phyloP scores from a whole-genome alignment of 2,329 filamentous ascomycete species.

The Colletotrichum sp. region DNA sequence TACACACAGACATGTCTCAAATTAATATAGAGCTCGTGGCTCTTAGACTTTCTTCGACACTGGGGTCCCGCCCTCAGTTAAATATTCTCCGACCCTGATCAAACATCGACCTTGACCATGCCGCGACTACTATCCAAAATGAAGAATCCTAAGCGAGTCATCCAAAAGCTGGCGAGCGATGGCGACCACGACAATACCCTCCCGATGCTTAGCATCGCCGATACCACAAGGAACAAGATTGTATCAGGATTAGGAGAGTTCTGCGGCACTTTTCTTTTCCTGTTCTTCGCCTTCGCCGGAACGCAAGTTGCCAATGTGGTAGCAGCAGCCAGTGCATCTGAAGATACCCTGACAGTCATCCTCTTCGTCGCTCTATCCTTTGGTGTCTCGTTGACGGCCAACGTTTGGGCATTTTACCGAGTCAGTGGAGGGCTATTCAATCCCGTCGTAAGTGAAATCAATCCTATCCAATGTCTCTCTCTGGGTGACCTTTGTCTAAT shows the following conservation, averaged over 20 bases:
- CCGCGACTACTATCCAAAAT: not conserved
- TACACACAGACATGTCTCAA: not conserved
- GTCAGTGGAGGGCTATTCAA: conserved; percentile 59
- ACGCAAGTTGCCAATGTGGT: conserved; percentile 37
- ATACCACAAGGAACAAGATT: conserved; percentile 35
- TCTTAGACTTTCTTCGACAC: not conserved
- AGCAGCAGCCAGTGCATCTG: not conserved
- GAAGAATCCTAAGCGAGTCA: not conserved
- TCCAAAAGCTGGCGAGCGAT: not conserved
- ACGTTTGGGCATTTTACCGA: conserved; percentile 63
- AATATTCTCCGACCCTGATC: not conserved
- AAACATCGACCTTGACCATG: not conserved
- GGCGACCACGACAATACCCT: not conserved
- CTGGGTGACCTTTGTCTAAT: not conserved
- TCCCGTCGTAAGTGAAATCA: conserved; percentile 45
- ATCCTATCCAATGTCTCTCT: too few relatives aligned
- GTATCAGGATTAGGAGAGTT: conserved; percentile 55
- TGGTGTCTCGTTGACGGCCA: conserved; percentile 55
- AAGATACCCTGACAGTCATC: conserved; percentile 38
- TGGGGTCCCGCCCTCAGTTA: not conserved
- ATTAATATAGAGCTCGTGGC: not conserved
- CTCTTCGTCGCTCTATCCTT: conserved; percentile 57
- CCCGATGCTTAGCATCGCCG: conserved; percentile 10
- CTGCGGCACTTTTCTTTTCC: conserved; percentile 58
- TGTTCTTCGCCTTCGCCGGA: conserved; percentile 48